These are phyloP conservation scores for Lipomyces orientalis DNA, from an alignment of 805 yeast species.

Conservation along the genomic window DNA sequence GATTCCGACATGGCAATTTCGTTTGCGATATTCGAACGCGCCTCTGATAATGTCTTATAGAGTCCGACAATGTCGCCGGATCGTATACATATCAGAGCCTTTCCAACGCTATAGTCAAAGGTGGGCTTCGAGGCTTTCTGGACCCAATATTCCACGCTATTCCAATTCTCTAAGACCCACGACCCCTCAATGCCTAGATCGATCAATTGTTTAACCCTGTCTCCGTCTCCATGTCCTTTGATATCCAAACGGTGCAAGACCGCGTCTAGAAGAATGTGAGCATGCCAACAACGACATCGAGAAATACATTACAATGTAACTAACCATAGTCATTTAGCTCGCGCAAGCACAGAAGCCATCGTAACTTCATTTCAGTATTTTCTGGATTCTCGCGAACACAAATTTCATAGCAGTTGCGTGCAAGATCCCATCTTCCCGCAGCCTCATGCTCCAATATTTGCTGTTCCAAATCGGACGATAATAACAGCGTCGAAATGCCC, in stretches of 20 bases:
- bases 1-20: conserved; percentile 58
- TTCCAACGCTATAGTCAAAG: conserved; percentile 69
- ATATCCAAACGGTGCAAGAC: conserved; percentile 58
- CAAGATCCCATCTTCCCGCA: conserved; percentile 83
- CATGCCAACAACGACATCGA: background rate
- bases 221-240: conserved; percentile 32
- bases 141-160: conserved; percentile 64
- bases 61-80: conserved; percentile 47
- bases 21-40: conserved; percentile 65
- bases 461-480: conserved; percentile 69
- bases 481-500: conserved; percentile 77
- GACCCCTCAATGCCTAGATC: conserved; percentile 78
- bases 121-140: conserved; percentile 55
- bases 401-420: conserved; percentile 81
- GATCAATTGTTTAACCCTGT: conserved; percentile 62
- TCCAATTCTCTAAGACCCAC: conserved; percentile 63
- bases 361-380: conserved; percentile 50
- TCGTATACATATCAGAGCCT: conserved; percentile 58
- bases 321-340: conserved; percentile 79
- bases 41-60: conserved; percentile 52
- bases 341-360: conserved; percentile 70
- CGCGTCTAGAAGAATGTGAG: conserved; percentile 16
- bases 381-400: conserved; percentile 45
- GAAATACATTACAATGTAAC: background rate
- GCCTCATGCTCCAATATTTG: conserved; percentile 82